These are phyloP conservation scores for Cucurbita maxima DNA, from an alignment of 306 rosid genomes.

Conservation along the genomic window DNA sequence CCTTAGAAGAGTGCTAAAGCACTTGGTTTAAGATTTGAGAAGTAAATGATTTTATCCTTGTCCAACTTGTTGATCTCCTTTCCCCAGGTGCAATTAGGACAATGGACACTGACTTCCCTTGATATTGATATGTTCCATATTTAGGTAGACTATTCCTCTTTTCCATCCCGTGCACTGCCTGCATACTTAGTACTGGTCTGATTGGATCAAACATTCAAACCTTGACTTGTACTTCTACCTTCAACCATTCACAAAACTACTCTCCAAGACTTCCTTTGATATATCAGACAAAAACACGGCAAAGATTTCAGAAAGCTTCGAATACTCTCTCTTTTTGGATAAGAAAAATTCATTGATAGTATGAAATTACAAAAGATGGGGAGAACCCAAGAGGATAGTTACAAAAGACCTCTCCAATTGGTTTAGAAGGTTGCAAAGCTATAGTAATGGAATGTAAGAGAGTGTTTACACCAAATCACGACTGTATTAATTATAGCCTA, in stretches of 20 bases:
- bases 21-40: not conserved
- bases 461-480: too few relatives aligned
- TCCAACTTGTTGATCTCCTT: not conserved
- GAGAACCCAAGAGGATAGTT: too few relatives aligned
- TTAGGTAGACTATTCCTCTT: not conserved
- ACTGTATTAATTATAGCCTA: too few relatives aligned
- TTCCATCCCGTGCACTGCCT: not conserved
- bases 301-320: not conserved
- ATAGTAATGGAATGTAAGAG: too few relatives aligned
- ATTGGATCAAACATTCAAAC: not conserved
- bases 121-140: not conserved
- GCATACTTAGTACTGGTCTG: not conserved
- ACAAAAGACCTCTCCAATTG: too few relatives aligned
- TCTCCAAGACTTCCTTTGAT: not conserved
- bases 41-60: not conserved
- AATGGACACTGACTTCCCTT: not conserved
- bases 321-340: not conserved
- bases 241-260: not conserved
- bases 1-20: too few relatives aligned
- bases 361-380: too few relatives aligned
- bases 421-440: too few relatives aligned
- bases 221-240: not conserved
- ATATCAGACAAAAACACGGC: not conserved
- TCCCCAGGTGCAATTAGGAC: not conserved
- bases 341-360: too few relatives aligned